Evolutionary conservation across 139 green algal genomes (phyloP).

Genomic region (Spirogloea muscicola): DNA sequence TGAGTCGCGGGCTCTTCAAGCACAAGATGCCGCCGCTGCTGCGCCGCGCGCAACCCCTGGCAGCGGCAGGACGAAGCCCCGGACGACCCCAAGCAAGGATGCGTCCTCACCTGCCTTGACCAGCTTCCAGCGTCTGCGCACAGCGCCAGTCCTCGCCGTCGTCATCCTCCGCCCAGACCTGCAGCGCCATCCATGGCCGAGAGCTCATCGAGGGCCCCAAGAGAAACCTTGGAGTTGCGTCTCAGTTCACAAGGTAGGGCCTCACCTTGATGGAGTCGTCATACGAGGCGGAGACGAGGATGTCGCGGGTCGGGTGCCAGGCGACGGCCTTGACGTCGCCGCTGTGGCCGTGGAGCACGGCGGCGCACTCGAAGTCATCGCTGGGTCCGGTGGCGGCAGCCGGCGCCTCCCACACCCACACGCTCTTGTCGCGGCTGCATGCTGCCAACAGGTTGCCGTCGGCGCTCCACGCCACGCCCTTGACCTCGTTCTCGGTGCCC

Average conservation of each 20-base stretch:
- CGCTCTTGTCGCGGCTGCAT: slow-evolving; percentile 87
- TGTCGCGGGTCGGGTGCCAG: slow-evolving; percentile 81
- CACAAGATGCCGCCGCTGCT: too few relatives aligned
- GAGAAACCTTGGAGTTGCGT: too few relatives aligned
- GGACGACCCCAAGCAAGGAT: too few relatives aligned
- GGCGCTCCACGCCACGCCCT: slow-evolving; percentile 81
- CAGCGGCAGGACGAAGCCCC: too few relatives aligned
- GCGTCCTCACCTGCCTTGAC: too few relatives aligned
- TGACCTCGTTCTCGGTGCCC: slow-evolving; percentile 91
- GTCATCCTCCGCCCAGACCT: slow-evolving; percentile 53
- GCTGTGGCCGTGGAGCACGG: slow-evolving; percentile 87
- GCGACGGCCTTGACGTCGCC: slow-evolving; percentile 90
- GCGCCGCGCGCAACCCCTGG: too few relatives aligned
- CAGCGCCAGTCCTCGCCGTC: slow-evolving; percentile 80
- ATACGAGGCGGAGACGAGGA: slow-evolving; percentile 82
- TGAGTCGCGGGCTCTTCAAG: too few relatives aligned
- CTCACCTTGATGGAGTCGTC: slow-evolving; percentile 91
- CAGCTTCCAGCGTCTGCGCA: slow-evolving; percentile 72
- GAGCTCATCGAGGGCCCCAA: too few relatives aligned
- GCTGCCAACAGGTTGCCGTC: slow-evolving; percentile 77
- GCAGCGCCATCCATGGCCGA: too few relatives aligned
- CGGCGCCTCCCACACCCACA: slow-evolving; percentile 93
- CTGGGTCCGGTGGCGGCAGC: slow-evolving; percentile 48
- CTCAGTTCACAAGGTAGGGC: too few relatives aligned
- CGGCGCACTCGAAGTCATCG: slow-evolving; percentile 89